These are phyloP conservation scores for Articulospora tetracladia DNA, from an alignment of 495 filamentous ascomycete species.

Conservation along the genomic window DNA sequence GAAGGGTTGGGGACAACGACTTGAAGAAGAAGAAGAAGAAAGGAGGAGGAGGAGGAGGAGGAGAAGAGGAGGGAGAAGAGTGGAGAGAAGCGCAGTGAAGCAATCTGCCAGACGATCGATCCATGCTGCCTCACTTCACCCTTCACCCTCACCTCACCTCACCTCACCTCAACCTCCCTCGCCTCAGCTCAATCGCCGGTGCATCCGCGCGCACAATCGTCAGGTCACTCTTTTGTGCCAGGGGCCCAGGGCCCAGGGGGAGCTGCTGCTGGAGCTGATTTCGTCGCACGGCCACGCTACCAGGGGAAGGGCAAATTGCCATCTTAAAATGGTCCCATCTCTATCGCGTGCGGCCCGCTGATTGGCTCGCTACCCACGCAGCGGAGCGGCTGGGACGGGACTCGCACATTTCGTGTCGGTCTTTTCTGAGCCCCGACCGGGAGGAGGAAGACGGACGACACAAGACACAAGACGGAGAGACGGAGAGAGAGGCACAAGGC, in stretches of 20 bases:
- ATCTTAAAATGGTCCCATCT: background rate
- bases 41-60: background rate
- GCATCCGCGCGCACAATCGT: background rate
- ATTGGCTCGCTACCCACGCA: background rate
- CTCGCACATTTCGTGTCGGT: background rate
- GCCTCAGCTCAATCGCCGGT: background rate
- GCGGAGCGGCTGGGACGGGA: background rate
- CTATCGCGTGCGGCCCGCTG: background rate
- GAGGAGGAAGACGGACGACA: background rate
- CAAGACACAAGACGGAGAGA: too few species aligned
- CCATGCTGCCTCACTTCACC: background rate
- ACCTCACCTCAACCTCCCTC: background rate
- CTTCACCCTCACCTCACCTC: background rate
- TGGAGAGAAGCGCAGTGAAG: slow-evolving; percentile 2
- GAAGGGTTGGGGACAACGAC: background rate
- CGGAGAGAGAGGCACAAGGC: too few species aligned
- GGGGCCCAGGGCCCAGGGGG: background rate
- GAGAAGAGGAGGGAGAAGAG: background rate
- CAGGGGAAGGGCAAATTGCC: background rate
- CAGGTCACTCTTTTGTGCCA: background rate
- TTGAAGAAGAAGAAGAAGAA: background rate
- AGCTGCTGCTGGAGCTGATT: background rate
- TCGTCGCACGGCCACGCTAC: background rate
- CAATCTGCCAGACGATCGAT: background rate
- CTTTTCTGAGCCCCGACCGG: background rate